Percentiles rank a stretch among this genome's conserved stretches.
Evolutionary conservation across 805 yeast genomes (phyloP).

Genomic region (Lipomyces spencermartinsiae): DNA sequence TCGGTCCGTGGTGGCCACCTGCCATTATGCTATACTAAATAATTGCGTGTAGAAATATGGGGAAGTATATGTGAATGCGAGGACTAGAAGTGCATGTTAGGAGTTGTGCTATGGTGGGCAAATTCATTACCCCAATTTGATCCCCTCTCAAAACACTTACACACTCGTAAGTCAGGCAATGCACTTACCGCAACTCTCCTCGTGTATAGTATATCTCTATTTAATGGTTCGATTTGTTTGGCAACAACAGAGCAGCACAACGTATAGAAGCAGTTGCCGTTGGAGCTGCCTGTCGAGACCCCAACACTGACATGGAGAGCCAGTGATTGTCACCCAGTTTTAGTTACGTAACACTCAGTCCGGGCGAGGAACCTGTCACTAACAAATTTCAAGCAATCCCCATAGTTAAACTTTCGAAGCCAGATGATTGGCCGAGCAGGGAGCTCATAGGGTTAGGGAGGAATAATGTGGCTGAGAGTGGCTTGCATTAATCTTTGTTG

Average conservation of each 20-base stretch:
- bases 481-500: background rate
- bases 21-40: constrained; percentile 29
- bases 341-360: background rate
- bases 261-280: background rate
- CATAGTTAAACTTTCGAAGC: background rate
- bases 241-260: background rate
- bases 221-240: background rate
- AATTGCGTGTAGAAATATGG: background rate
- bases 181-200: background rate
- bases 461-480: background rate
- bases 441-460: constrained; percentile 2
- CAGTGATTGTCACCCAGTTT: background rate
- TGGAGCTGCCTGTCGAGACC: background rate
- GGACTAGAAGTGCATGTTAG: background rate
- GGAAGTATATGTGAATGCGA: background rate
- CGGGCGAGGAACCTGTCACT: background rate
- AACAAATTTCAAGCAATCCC: background rate
- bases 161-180: background rate
- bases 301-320: background rate
- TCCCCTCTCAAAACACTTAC: background rate
- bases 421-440: background rate
- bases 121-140: background rate
- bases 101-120: background rate
- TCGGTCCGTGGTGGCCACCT: constrained; percentile 39
- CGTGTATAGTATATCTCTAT: background rate